Conservation (phyloP, 345 rosid species). For the Kandelia obovata region DNA sequence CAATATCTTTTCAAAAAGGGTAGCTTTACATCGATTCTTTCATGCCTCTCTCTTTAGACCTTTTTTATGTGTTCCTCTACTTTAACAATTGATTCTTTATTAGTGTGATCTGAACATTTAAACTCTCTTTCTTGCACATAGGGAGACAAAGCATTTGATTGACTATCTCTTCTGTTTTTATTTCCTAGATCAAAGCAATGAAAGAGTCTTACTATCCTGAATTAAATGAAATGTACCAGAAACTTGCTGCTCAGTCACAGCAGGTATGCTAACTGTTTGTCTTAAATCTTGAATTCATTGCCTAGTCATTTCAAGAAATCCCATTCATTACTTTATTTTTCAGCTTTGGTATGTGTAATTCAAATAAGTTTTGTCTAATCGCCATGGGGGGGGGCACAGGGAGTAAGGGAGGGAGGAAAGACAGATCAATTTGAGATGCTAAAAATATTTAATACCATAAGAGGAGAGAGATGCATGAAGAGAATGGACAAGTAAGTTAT, state of each 20-base stretch:
- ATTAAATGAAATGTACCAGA: constrained; percentile 62
- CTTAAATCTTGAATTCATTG: constrained; percentile 8
- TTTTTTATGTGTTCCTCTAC: neutral
- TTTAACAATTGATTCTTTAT: neutral
- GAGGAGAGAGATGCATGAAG: no score
- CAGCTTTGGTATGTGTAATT: no score
- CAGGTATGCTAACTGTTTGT: constrained; percentile 39
- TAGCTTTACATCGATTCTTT: no score
- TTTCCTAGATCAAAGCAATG: constrained; percentile 54
- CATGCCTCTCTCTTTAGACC: neutral
- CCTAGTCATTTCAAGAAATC: no score
- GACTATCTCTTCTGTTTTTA: neutral
- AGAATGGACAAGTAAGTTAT: neutral
- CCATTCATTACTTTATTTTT: neutral
- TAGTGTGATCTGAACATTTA: neutral
- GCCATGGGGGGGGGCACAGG: no score
- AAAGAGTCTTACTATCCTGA: constrained; percentile 64
- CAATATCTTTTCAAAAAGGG: no score
- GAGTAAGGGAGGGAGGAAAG: no score
- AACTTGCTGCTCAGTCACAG: constrained; percentile 55
- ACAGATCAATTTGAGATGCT: no score
- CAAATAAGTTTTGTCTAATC: neutral
- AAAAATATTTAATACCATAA: no score
- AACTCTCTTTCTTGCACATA: no score
- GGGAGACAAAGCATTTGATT: neutral